phyloP scores from a whole-genome alignment of 2,329 filamentous ascomycete species.

The Achaetomium macrosporum region DNA sequence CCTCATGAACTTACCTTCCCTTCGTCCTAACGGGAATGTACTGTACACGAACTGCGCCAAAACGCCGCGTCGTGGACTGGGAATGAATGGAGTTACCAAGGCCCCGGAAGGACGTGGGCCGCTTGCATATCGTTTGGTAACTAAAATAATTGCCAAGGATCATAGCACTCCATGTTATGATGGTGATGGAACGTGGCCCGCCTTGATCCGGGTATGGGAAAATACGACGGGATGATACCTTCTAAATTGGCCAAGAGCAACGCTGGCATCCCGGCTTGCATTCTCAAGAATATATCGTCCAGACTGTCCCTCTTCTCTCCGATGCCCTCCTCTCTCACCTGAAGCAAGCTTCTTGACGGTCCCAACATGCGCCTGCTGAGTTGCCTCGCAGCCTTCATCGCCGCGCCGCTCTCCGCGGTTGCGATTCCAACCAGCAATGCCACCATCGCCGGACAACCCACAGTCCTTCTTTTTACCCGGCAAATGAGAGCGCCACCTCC shows the following conservation, averaged over 20 bases:
- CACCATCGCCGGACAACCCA: background rate
- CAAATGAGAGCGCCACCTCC: slow-evolving; percentile 11
- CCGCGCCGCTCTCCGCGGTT: slow-evolving; percentile 2
- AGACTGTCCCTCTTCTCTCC: background rate
- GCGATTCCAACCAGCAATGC: slow-evolving; percentile 1
- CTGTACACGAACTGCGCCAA: too few species aligned
- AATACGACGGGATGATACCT: slow-evolving; percentile 17
- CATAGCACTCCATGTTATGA: too few species aligned
- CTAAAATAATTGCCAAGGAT: too few species aligned
- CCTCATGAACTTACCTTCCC: too few species aligned
- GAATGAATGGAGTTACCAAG: too few species aligned
- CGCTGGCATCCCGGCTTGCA: background rate
- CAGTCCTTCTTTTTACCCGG: background rate
- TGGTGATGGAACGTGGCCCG: too few species aligned
- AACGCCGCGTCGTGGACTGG: too few species aligned
- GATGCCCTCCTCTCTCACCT: too few species aligned
- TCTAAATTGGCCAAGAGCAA: slow-evolving; percentile 10
- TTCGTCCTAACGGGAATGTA: too few species aligned
- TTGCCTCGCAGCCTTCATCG: background rate
- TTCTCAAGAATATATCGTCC: background rate
- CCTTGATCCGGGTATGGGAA: slow-evolving; percentile 4
- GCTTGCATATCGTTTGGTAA: too few species aligned
- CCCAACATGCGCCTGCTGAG: background rate
- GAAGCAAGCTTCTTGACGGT: too few species aligned
- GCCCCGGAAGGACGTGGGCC: too few species aligned